A percentile compares a stretch with the other conserved stretches of the same genome.
Conservation (phyloP, 805 yeast genomes). For the Sungouiella thailandica region DNA sequence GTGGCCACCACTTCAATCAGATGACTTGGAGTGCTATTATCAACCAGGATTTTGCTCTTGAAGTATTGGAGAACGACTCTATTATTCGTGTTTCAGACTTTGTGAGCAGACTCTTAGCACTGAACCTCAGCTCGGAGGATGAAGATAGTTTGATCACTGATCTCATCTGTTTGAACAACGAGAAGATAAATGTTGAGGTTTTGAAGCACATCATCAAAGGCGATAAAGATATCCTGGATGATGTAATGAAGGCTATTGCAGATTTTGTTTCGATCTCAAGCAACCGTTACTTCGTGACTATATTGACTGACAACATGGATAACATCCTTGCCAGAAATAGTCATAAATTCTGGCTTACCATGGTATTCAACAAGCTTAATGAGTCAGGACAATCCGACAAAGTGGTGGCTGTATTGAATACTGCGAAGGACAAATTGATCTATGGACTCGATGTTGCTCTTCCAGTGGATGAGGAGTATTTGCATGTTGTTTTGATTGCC, state of each 20-base stretch:
- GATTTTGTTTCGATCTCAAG: slow-evolving; percentile 9
- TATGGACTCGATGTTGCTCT: slow-evolving; percentile 4
- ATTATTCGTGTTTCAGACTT: slow-evolving; percentile 17
- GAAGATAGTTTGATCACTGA: slow-evolving; percentile 9
- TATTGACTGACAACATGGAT: slow-evolving; percentile 10
- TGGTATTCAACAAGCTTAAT: slow-evolving; percentile 13
- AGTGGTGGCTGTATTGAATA: slow-evolving; percentile 6
- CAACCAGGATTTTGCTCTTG: slow-evolving; percentile 22
- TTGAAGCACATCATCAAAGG: slow-evolving; percentile 13
- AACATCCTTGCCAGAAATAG: slow-evolving; percentile 7
- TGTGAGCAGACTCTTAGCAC: slow-evolving; percentile 19
- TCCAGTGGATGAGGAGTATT: slow-evolving; percentile 2
- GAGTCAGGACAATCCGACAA: background rate
- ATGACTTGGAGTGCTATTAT: slow-evolving; percentile 30
- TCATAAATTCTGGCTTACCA: slow-evolving; percentile 16
- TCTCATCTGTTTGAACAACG: slow-evolving; percentile 19
- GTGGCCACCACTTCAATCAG: slow-evolving; percentile 27
- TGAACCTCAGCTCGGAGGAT: slow-evolving; percentile 9
- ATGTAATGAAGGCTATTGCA: slow-evolving; percentile 5
- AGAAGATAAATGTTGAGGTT: slow-evolving; percentile 21
- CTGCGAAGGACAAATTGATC: slow-evolving; percentile 3
- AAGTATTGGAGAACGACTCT: slow-evolving; percentile 14
- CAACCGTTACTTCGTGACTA: slow-evolving; percentile 17
- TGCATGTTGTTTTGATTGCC: slow-evolving; percentile 9
- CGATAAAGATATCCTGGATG: slow-evolving; percentile 1